Evolutionary conservation across 768 basidiomycete genomes (phyloP), one percentile per base, ranked within the genome.

Genomic region (Pleurotus citrinopileatus): DNA sequence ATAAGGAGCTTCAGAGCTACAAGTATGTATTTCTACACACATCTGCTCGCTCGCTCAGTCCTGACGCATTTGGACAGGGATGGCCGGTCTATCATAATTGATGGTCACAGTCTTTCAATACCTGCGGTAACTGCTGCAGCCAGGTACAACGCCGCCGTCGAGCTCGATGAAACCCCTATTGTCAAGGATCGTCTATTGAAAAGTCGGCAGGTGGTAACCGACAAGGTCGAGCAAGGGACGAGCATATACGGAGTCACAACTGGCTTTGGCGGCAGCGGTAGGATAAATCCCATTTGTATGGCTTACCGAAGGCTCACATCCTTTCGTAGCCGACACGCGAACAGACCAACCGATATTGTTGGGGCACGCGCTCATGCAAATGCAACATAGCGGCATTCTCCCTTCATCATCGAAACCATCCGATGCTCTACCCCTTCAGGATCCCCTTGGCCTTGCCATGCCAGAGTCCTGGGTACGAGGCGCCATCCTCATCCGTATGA

Each of bases 391-490:
- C 50, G 89, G 89, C 42, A 70, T 91, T 13, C 73, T 89, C 9
- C 79, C 87, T 32, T 76, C 81, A 3, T 79, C 82, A 8, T 70
- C 70, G 19, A 66, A 77, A 3, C 63, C 73, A 4, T 74, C 73
- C 4, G 61, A 74, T 42, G 71, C 72, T 15, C 72, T 91, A 3
- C 86, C 91, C 8, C 77, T 92, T 23, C 74, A 81, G 15, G 89
- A 92, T 60, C 86, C 86, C 0, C 72, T 75, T 9, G 72, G 79
- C 32, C 81, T 86, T 9, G 82, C 82, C 27, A 93, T 94, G 89
- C 92, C 92, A 2, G 86, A 89, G 57, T 73, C 91, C 2, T 94
- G 93, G 89, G 91, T 93, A 42, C 82, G 91, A 23, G 89, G 85
- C 32, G 87, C 89, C 0, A 90, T 91, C 60, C 67, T 89, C 22